These are phyloP conservation scores for Botrytis medusae DNA, from an alignment of 2,329 filamentous ascomycete genomes.

Conservation along the genomic window DNA sequence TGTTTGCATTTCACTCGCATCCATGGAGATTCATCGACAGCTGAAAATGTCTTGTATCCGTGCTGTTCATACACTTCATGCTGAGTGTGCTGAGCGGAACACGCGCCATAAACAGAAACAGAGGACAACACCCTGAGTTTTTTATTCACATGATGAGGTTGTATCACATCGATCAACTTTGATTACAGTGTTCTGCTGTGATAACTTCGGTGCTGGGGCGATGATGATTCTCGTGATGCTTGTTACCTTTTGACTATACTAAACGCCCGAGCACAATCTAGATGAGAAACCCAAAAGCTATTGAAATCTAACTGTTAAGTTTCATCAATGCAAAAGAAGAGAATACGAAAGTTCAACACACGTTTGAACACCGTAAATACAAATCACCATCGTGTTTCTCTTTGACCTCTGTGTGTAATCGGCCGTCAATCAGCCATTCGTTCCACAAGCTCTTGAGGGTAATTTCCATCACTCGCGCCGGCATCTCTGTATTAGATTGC, in stretches of 20 bases:
- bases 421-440: constrained; percentile 21
- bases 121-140: not conserved
- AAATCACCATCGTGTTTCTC: constrained; percentile 6
- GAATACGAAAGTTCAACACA: not conserved
- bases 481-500: constrained; percentile 13
- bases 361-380: not conserved
- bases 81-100: constrained; percentile 5
- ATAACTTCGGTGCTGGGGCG: not conserved
- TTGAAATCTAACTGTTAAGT: constrained; percentile 16
- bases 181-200: not conserved
- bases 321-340: constrained; percentile 13
- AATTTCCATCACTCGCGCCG: constrained; percentile 11
- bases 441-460: constrained; percentile 13
- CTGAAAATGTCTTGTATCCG: constrained; percentile 9
- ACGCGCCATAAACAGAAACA: constrained; percentile 9
- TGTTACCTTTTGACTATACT: not conserved
- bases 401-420: constrained; percentile 16
- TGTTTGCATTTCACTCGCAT: constrained; percentile 2
- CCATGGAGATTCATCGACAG: not conserved
- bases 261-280: constrained; percentile 5
- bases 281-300: not conserved
- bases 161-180: not conserved
- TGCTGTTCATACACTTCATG: not conserved
- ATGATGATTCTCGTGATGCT: constrained; percentile 1
- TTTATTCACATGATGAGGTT: constrained; percentile 1